Conservation (phyloP, 768 basidiomycete genomes). For the Lactifluus piperatus region DNA sequence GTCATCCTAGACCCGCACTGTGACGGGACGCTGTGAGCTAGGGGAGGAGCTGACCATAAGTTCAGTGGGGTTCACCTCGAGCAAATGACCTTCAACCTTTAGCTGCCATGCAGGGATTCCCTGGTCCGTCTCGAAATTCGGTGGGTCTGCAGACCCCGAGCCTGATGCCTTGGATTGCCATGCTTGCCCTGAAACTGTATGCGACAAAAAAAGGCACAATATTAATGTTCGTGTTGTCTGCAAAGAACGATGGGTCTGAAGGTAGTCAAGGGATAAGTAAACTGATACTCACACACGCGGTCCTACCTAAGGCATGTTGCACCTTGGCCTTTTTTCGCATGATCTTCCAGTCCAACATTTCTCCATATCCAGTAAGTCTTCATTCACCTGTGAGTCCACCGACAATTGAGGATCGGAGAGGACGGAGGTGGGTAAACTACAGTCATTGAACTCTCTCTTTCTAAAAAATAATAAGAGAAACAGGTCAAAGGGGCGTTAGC, state of each 20-base stretch:
- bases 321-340: slow-evolving; percentile 85
- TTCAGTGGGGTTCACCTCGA: slow-evolving; percentile 49
- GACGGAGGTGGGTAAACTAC: slow-evolving; percentile 67
- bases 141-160: slow-evolving; percentile 33
- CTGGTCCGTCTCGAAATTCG: slow-evolving; percentile 74
- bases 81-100: slow-evolving; percentile 76
- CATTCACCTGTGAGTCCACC: slow-evolving; percentile 79
- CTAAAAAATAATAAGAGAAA: slow-evolving; percentile 28
- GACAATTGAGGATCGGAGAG: slow-evolving; percentile 67
- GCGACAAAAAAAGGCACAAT: slow-evolving; percentile 81
- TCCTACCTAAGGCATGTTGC: slow-evolving; percentile 75
- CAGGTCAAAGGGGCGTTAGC: background rate
- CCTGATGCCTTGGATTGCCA: slow-evolving; percentile 58
- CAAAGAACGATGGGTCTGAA: background rate
- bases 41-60: background rate
- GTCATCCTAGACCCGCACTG: too few relatives aligned
- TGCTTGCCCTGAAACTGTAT: slow-evolving; percentile 74
- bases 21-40: background rate
- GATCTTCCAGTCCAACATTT: slow-evolving; percentile 94
- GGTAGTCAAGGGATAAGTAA: background rate
- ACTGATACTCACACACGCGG: slow-evolving; percentile 47
- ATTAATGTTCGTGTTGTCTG: slow-evolving; percentile 79
- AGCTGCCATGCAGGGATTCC: slow-evolving; percentile 87
- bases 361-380: slow-evolving; percentile 80
- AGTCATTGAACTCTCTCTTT: slow-evolving; percentile 73